Evolutionary conservation across 352 stramenopile species (phyloP), one percentile per base, ranked within the genome.

Genomic region (Pythium periplocum): DNA sequence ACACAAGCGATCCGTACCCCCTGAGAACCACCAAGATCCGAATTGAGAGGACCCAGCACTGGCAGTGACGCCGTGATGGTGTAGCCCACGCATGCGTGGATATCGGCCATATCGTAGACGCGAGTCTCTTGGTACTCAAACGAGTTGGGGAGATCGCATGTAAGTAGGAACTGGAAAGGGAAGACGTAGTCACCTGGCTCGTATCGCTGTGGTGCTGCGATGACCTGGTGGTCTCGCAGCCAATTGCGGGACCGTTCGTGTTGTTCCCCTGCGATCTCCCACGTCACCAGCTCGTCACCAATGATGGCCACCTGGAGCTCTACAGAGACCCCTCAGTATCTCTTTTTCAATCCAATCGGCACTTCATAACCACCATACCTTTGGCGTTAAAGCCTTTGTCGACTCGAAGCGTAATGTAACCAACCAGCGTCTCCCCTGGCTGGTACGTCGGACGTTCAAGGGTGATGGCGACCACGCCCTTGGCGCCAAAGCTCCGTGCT

Each of bases 381-480:
- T 46, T 37, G 6, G 34, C 42, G 17, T 57, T 33, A 5, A 62
- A 31, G 1, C 42, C 48, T 32, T 62, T 44, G 10, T 48, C 31
- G 1, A 57, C 44, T 7, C 35, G 35, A 9, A 56, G 44, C 6
- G 33, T 54, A 12, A 48, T 41, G 5, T 41, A 32, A 3, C 55
- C 55, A 30, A 53, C 45, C 12, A 62, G 42, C n/a, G 50, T 52
- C 32, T 62, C 48, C 8, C 55, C 55, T 11, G 55, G 55, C 35
- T 41, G 3, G 31, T 57, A 62, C 48, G 40, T 33, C 2, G n/a
- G 36, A 36, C 54, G 48, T 30, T 62, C 41, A 7, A 57, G 50
- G 30, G 48, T 43, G 48, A 62, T 56, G 35, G 45, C 12, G 10
- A 57, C 32, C 1, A 34, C n/a, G 6, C 55, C 55, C 38, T 62